Evolutionary conservation across 1,139 yeast genomes (phyloP).

Genomic region (Protomyces pachydermus): DNA sequence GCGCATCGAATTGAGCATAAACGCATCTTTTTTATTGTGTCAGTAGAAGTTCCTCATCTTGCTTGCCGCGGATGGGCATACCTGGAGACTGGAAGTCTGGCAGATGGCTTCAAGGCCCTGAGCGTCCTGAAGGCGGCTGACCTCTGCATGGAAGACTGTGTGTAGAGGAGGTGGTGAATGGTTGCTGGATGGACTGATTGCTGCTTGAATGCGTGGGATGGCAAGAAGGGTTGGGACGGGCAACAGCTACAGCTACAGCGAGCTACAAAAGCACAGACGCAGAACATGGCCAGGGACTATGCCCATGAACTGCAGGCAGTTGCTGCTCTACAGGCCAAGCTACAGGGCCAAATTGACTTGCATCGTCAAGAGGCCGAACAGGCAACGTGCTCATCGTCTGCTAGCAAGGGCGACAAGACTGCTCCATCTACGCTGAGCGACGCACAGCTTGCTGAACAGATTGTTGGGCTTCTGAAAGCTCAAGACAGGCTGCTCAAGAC

Average conservation of each 20-base stretch:
- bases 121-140: conserved; percentile 16
- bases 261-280: background rate
- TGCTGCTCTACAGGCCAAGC: background rate
- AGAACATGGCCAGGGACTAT: background rate
- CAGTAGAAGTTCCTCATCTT: background rate
- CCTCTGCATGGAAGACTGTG: background rate
- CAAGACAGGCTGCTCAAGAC: background rate
- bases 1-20: conserved; percentile 7
- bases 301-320: background rate
- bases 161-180: background rate
- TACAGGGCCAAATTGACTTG: background rate
- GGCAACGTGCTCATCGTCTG: background rate
- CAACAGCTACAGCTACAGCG: background rate
- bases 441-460: background rate
- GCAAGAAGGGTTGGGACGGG: background rate
- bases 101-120: conserved; percentile 12
- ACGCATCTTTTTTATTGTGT: background rate
- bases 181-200: background rate
- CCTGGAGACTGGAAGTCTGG: conserved; percentile 5
- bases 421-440: background rate
- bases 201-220: background rate
- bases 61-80: background rate
- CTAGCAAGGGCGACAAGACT: background rate
- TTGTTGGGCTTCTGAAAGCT: background rate
- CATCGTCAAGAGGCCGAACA: background rate